Evolutionary conservation across 768 basidiomycete species (phyloP).

Genomic region (Pholiota conissans): DNA sequence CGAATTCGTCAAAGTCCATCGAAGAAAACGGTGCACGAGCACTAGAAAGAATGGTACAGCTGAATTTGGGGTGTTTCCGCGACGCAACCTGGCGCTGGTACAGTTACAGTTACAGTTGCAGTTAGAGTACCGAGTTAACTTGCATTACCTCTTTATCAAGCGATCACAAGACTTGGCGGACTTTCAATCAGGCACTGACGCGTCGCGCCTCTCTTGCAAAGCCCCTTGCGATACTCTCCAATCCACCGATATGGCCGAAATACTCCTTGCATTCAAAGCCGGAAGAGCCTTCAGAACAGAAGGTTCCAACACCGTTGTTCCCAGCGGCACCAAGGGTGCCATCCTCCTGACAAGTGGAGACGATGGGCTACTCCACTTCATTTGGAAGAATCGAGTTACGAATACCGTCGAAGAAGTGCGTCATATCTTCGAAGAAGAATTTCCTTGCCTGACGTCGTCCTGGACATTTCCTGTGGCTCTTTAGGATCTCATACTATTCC

Average conservation of each 20-base stretch:
- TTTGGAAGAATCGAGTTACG: constrained; percentile 75
- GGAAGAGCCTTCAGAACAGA: constrained; percentile 74
- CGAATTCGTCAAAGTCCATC: constrained; percentile 43
- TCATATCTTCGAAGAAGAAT: neutral
- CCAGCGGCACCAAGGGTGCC: constrained; percentile 71
- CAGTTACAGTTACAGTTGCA: no score
- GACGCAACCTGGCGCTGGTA: no score
- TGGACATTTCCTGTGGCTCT: constrained; percentile 1
- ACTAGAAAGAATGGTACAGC: no score
- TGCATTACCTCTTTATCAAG: neutral
- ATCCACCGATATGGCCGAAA: constrained; percentile 28
- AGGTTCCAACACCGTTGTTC: constrained; percentile 67
- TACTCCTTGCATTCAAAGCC: constrained; percentile 61
- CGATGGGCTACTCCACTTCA: constrained; percentile 76
- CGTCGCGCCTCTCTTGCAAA: constrained; percentile 32
- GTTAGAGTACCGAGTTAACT: no score
- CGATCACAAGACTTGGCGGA: constrained; percentile 24
- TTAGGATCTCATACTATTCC: constrained; percentile 87
- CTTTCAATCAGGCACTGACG: constrained; percentile 41
- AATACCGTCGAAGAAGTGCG: constrained; percentile 62
- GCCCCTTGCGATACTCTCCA: constrained; percentile 5
- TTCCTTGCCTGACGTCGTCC: neutral
- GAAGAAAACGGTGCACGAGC: no score
- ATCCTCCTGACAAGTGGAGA: constrained; percentile 68
- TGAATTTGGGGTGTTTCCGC: neutral